Conservation (phyloP, 176 grass and related monocot genomes). For the Cenchrus americanus region DNA sequence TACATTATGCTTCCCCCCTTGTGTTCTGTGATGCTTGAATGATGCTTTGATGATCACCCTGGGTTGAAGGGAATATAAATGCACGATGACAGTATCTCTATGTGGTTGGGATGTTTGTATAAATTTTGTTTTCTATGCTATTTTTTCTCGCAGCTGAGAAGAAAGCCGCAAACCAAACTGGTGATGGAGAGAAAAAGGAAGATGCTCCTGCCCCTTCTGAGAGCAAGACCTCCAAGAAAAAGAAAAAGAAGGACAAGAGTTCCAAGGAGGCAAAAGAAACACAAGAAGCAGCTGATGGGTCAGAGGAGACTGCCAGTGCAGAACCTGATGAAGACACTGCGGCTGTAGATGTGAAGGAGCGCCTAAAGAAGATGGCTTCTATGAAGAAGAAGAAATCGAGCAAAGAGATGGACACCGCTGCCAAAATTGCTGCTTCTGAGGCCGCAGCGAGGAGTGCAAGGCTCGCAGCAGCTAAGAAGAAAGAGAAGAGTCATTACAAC, state of each 20-base stretch:
- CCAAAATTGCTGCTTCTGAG: conserved; percentile 76
- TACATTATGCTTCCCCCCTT: not conserved
- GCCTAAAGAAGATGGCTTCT: conserved; percentile 93
- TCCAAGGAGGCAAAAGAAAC: conserved; percentile 72
- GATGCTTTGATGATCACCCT: not conserved
- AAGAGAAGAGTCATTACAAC: conserved; percentile 99
- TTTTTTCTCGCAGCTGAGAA: conserved; percentile 52
- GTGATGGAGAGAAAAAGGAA: conserved; percentile 76
- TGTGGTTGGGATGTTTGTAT: not conserved
- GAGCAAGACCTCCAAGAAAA: conserved; percentile 87
- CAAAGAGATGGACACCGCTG: conserved; percentile 78
- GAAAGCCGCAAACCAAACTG: conserved; percentile 55
- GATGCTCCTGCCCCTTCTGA: conserved; percentile 54
- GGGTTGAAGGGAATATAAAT: not conserved
- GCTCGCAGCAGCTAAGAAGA: conserved; percentile 93
- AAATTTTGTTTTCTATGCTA: conserved; percentile 9
- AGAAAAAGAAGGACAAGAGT: conserved; percentile 88
- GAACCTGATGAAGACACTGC: conserved; percentile 68
- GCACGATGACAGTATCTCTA: not conserved
- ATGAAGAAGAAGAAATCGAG: conserved; percentile 95
- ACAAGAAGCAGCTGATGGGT: conserved; percentile 52
- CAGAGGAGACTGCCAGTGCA: conserved; percentile 54
- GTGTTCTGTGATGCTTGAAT: not conserved
- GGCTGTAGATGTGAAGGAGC: conserved; percentile 87
- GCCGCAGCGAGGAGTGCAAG: conserved; percentile 85